Base-by-base conservation (phyloP, 768 basidiomycete species). In the Pulveroboletus sp. region DNA sequence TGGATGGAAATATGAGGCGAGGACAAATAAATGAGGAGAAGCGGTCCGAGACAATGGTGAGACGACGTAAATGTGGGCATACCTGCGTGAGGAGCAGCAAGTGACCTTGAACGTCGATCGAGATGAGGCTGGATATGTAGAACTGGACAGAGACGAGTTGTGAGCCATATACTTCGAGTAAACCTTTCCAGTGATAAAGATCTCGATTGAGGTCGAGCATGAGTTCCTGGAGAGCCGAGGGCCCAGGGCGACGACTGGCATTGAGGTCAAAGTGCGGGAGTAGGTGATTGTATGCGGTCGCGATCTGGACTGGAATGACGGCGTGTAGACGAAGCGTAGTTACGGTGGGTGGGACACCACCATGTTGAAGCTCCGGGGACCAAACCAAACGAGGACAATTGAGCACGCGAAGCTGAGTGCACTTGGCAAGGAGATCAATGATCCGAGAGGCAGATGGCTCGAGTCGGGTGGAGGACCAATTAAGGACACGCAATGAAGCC, bases 141-240 rank as follows among this genome's bases (percentile, higher is more conserved):
- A 60, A 37, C 1, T 62, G 54, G 9, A 63, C 32, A 1, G 61
- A 60, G 11, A 57, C 38, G 24, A 65, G 56, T 21, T 56, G 56
- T 10, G 40, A 12, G n/a, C 57, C 32, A 35, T 54, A 64, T 2
- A 35, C 37, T 8, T 32, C 11, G 28, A 64, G 50, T n/a, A 63
- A 14, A 9, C 51, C 48, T 30, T 30, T 11, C 62, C 59, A 59
- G 26, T 46, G 14, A 9, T 21, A 3, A 6, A n/a, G 6, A 11
- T 46, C 26, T 5, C 2, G n/a, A 8, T 46, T 30, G 17, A 52
- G 36, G 24, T 56, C 46, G 5, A 63, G 31, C 32, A 59, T 53
- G 42, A 64, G 55, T 26, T 63, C 56, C 42, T 50, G 49, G 32
- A 63, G 61, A 1, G 53, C 50, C 3, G 52, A 33, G n/a, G 37